phyloP scores from a whole-genome alignment of 2,329 filamentous ascomycete species.

The Trichophyton mentagrophytes region DNA sequence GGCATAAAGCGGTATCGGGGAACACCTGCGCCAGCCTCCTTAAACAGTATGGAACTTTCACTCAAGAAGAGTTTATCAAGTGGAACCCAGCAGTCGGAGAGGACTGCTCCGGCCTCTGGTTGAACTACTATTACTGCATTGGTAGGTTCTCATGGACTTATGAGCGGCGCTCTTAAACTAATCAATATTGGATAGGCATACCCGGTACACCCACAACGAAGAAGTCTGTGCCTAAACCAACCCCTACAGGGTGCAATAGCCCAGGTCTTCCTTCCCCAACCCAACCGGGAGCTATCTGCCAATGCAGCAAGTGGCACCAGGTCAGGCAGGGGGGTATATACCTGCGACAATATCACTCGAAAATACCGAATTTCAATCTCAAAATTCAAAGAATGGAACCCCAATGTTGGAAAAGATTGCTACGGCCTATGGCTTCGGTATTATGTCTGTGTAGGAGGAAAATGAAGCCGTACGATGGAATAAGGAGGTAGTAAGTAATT shows the following conservation, averaged over 20 bases:
- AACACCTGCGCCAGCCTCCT: background rate
- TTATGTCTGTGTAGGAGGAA: conserved; percentile 1
- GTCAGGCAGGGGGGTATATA: conserved; percentile 17
- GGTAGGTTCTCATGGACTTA: background rate
- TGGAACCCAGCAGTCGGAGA: conserved; percentile 8
- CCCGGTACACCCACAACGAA: conserved; percentile 1
- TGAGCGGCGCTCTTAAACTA: background rate
- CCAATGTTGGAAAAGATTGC: conserved; percentile 2
- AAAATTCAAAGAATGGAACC: conserved; percentile 17
- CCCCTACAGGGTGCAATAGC: background rate
- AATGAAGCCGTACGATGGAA: background rate
- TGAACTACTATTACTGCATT: conserved; percentile 8
- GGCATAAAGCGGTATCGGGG: background rate
- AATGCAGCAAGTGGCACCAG: conserved; percentile 18
- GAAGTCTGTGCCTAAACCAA: background rate
- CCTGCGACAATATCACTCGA: conserved; percentile 15
- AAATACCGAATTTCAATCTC: conserved; percentile 11
- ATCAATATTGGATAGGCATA: background rate
- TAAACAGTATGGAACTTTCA: background rate
- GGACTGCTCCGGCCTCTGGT: conserved; percentile 5
- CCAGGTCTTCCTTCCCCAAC: conserved; percentile 5
- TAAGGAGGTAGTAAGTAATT: background rate
- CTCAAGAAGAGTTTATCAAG: background rate
- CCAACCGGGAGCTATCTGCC: conserved; percentile 14
- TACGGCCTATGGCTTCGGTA: conserved; percentile 2